These are phyloP conservation scores for Suhomyces sp. DNA, from an alignment of 805 yeast species.

Conservation along the genomic window DNA sequence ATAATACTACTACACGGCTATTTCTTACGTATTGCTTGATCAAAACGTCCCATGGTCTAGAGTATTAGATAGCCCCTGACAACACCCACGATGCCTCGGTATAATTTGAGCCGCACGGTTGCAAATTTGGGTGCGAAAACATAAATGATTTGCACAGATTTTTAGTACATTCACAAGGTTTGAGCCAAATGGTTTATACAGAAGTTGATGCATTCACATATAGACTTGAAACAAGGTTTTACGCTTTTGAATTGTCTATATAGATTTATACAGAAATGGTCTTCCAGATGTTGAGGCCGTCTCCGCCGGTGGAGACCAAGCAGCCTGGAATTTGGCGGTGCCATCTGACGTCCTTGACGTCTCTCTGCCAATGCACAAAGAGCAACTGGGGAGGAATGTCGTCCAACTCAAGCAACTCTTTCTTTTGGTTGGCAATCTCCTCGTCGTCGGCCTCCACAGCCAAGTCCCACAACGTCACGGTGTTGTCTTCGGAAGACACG, in stretches of 20 bases:
- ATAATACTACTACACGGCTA: no score
- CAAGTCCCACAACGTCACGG: conserved; percentile 96
- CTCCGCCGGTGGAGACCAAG: conserved; percentile 90
- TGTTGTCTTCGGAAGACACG: conserved; percentile 93
- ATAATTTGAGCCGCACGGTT: no score
- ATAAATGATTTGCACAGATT: no score
- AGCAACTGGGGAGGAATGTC: conserved; percentile 93
- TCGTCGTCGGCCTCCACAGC: conserved; percentile 99
- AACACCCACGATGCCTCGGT: no score
- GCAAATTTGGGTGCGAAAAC: background rate
- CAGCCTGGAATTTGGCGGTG: conserved; percentile 96
- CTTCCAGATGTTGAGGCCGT: conserved; percentile 93
- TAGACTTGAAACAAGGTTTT: no score
- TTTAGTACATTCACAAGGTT: no score
- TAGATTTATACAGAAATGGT: conserved; percentile 76
- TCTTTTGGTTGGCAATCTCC: conserved; percentile 82
- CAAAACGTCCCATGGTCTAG: no score
- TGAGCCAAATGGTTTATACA: no score
- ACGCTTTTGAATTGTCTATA: no score
- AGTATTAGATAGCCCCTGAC: no score
- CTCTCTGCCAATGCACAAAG: conserved; percentile 97
- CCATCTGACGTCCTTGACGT: conserved; percentile 98
- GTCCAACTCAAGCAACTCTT: conserved; percentile 72
- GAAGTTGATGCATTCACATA: no score
- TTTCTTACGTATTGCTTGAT: no score